phyloP scores from a whole-genome alignment of 768 basidiomycete species.

The Leccinum aurantiacum region DNA sequence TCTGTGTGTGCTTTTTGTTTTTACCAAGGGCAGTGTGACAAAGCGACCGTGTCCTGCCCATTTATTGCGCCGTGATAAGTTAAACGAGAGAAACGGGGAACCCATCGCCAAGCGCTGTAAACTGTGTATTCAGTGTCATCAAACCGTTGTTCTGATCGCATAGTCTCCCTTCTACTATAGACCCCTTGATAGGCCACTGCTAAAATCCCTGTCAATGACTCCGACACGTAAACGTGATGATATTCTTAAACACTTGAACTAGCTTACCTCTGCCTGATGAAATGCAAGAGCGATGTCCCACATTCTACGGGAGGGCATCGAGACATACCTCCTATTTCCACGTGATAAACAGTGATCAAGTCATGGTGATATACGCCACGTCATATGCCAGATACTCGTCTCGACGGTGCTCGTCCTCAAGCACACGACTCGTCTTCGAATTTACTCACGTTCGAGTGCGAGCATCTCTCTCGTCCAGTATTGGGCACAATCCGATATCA shows the following conservation, averaged over 20 bases:
- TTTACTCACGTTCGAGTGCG: neutral
- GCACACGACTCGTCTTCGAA: neutral
- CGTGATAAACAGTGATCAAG: neutral
- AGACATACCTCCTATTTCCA: neutral
- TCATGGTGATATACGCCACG: neutral
- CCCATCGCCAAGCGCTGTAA: neutral
- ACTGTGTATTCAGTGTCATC: neutral
- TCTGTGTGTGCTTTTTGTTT: neutral
- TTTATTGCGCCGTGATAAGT: neutral
- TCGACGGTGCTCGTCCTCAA: neutral
- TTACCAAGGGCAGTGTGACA: neutral
- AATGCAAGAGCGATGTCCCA: neutral
- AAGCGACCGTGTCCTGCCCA: neutral
- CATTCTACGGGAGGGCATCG: neutral
- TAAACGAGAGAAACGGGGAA: neutral
- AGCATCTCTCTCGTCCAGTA: neutral
- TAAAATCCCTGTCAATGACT: conserved; percentile 11
- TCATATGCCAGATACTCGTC: neutral
- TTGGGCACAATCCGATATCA: neutral
- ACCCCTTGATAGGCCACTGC: conserved; percentile 13
- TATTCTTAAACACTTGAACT: neutral
- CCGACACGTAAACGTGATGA: neutral
- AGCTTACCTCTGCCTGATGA: neutral
- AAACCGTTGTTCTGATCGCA: neutral
- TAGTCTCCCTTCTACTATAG: neutral